These are phyloP conservation scores for Rubia balearica DNA, from an alignment of 305 asterid species.

Conservation along the genomic window DNA sequence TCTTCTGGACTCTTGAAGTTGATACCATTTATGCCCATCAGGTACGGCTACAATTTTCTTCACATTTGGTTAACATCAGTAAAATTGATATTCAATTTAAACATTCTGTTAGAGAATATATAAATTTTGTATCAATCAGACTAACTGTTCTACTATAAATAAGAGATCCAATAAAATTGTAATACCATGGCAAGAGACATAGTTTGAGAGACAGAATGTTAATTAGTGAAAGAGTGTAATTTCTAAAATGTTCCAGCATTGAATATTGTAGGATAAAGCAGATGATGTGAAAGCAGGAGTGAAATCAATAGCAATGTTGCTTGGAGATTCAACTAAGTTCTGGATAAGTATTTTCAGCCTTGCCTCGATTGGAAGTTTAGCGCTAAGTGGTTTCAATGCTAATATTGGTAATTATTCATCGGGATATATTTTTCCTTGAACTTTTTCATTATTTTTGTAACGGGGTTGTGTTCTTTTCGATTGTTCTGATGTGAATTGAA, in stretches of 20 bases:
- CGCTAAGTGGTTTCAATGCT: slow-evolving; percentile 15
- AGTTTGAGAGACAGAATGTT: too few relatives aligned
- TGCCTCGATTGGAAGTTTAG: slow-evolving; percentile 16
- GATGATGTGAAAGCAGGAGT: slow-evolving; percentile 23
- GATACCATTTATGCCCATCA: slow-evolving; percentile 84
- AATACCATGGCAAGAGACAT: too few relatives aligned
- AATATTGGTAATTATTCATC: slow-evolving; percentile 6
- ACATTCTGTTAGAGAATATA: too few relatives aligned
- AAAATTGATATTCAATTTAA: too few relatives aligned
- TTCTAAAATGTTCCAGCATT: background rate
- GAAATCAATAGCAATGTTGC: slow-evolving; percentile 21
- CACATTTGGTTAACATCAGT: too few relatives aligned
- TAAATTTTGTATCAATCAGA: too few relatives aligned
- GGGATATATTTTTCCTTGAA: too few relatives aligned
- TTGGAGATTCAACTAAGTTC: slow-evolving; percentile 22
- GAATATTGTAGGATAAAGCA: slow-evolving; percentile 16
- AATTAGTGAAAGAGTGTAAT: too few relatives aligned
- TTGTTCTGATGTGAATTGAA: background rate
- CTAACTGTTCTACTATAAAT: too few relatives aligned
- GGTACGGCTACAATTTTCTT: slow-evolving; percentile 22
- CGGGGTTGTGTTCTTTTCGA: too few relatives aligned
- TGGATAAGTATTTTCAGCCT: slow-evolving; percentile 18
- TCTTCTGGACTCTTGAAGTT: slow-evolving; percentile 64
- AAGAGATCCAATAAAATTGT: too few relatives aligned
- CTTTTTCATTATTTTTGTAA: too few relatives aligned